A percentile compares a stretch with the other conserved stretches of the same genome.
Evolutionary conservation across 768 basidiomycete genomes (phyloP).

Genomic region (Boletus vermiculosoides): DNA sequence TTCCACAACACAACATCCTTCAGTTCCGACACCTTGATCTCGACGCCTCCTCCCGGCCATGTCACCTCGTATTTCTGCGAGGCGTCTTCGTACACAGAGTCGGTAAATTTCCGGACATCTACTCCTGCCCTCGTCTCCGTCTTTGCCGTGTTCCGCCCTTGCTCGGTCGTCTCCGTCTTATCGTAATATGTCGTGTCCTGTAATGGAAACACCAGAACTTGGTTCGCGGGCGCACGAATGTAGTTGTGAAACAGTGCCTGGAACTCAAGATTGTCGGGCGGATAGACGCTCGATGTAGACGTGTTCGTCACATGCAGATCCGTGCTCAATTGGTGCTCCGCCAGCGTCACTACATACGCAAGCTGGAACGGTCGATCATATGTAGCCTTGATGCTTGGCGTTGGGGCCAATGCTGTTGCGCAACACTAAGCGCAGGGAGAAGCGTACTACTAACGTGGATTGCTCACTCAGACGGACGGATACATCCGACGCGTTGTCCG

Average conservation of each 20-base stretch:
- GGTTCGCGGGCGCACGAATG: conserved; percentile 60
- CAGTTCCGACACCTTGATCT: conserved; percentile 52
- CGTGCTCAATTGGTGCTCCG: conserved; percentile 69
- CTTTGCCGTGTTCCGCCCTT: conserved; percentile 49
- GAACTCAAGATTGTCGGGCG: conserved; percentile 63
- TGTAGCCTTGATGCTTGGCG: conserved; percentile 49
- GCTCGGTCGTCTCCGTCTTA: conserved; percentile 66
- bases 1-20: conserved; percentile 96
- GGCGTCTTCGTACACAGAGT: conserved; percentile 74
- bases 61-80: conserved; percentile 52
- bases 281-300: conserved; percentile 39
- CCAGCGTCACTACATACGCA: conserved; percentile 77
- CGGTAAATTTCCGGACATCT: conserved; percentile 65
- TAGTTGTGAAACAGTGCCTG: conserved; percentile 95
- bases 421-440: conserved; percentile 1
- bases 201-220: conserved; percentile 63
- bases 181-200: conserved; percentile 69
- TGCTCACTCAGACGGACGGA: conserved; percentile 75
- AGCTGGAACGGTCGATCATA: conserved; percentile 73
- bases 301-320: conserved; percentile 80
- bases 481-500: conserved; percentile 69
- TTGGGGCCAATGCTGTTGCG: conserved; percentile 60
- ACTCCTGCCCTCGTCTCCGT: conserved; percentile 61
- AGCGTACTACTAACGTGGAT: neutral
- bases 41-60: conserved; percentile 58